Evolutionary conservation across 257 asterid species (phyloP), one percentile per base, ranked within the genome.

Genomic region (Solanum sitiens): DNA sequence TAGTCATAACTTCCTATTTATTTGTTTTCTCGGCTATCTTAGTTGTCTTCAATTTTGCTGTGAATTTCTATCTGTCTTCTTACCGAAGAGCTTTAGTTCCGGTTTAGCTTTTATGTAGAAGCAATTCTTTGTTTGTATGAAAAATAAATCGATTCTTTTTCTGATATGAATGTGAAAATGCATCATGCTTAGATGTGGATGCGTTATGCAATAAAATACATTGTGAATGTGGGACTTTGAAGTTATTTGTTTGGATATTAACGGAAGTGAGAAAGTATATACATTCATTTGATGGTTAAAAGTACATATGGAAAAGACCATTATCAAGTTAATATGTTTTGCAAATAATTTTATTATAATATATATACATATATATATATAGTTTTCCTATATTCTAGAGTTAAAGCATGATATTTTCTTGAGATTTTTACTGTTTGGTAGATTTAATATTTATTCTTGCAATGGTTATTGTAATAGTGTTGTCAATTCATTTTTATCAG

Each of bases 1-100:
- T 61, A 61, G 27, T 9, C 30, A 3, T 61, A 61, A 61, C 15
- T 63, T n/a, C 2, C 2, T 63, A 11, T 63, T 63, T 63, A 2
- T 20, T 56, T 8, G 67, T 56, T 56, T 56, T 56, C 5, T 56
- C 67, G 1, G 25, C 11, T 20, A 20, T 3, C 11, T 20, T 20
- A 7, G 11, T 20, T 56, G 25, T 56, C 1, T 20, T 56, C 10
- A 56, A 56, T 56, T 56, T 1, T 56, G 65, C 5, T 20, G 25
- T 20, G 65, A 56, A 56, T n/a, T 56, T 20, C 2, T 0, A 7
- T 1, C 0, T 3, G 2, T 0, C 65, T 56, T 56, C 2, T 56
- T 56, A 56, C 11, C 0, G 1, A 56, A 56, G 2, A 56, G 25
- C 65, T 56, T 25, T 7, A 56, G 0, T 56, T 56, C 1, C 5